phyloP scores from a whole-genome alignment of 2,329 filamentous ascomycete species.

The Botrytis squamosa region DNA sequence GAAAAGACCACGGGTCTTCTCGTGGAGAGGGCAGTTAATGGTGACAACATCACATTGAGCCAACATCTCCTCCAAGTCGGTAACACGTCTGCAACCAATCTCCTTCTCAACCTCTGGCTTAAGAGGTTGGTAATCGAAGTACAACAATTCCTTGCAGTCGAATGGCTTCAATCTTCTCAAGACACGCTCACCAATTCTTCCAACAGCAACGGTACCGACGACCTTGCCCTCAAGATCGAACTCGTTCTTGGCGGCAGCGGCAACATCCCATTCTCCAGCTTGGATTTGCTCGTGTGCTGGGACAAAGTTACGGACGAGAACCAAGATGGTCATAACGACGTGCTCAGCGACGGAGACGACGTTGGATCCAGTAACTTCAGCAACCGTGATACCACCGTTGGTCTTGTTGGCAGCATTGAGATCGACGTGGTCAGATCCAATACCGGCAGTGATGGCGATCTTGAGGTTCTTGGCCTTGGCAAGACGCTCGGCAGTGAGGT shows the following conservation, averaged over 20 bases:
- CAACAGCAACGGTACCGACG: constrained; percentile 94
- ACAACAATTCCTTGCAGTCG: constrained; percentile 98
- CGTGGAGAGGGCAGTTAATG: constrained; percentile 99
- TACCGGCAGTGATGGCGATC: constrained; percentile 93
- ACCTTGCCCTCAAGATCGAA: constrained; percentile 97
- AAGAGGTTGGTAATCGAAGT: constrained; percentile 99
- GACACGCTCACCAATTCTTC: constrained; percentile 97
- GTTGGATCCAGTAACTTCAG: constrained; percentile 96
- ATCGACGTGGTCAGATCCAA: constrained; percentile 98
- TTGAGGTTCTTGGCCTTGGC: constrained; percentile 99
- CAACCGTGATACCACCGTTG: constrained; percentile 95
- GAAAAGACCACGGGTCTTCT: constrained; percentile 94
- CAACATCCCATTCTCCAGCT: constrained; percentile 90
- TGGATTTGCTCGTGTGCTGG: constrained; percentile 93
- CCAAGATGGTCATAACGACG: constrained; percentile 97
- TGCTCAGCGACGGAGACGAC: constrained; percentile 99
- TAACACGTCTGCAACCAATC: constrained; percentile 90
- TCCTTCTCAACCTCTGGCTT: constrained; percentile 83
- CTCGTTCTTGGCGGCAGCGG: constrained; percentile 95
- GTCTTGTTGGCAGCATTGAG: constrained; percentile 90
- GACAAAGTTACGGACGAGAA: constrained; percentile 96
- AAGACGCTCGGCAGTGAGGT: constrained; percentile 93
- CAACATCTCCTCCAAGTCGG: constrained; percentile 88
- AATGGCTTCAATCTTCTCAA: constrained; percentile 94
- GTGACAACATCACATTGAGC: constrained; percentile 95